phyloP scores from a whole-genome alignment of 2,329 filamentous ascomycete genomes.

The Zalaria sp. region DNA sequence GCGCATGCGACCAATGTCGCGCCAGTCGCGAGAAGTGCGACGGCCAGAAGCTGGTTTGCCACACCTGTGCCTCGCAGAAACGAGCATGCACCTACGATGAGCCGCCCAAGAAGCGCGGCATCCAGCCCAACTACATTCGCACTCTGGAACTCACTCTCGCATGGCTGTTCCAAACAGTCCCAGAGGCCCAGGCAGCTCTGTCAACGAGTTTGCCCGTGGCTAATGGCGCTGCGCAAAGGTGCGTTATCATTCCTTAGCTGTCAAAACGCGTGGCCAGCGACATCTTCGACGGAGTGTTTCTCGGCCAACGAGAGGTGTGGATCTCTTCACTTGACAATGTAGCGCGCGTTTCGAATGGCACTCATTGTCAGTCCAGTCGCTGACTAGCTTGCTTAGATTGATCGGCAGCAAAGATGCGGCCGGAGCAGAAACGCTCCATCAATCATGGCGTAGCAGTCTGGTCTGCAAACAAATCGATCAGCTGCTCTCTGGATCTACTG shows the following conservation, averaged over 20 bases:
- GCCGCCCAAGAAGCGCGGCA: conserved; percentile 60
- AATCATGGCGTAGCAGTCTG: conserved; percentile 47
- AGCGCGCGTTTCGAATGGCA: no score
- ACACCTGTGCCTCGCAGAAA: conserved; percentile 49
- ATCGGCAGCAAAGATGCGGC: conserved; percentile 32
- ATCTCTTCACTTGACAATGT: no score
- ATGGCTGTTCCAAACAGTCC: conserved; percentile 49
- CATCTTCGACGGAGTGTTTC: no score
- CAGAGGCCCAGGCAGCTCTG: conserved; percentile 32
- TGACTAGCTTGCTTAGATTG: neutral
- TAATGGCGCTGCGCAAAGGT: conserved; percentile 24
- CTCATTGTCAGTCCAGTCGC: no score
- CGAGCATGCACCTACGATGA: conserved; percentile 58
- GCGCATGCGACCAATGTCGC: conserved; percentile 25
- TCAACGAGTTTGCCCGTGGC: conserved; percentile 36
- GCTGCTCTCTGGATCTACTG: conserved; percentile 35
- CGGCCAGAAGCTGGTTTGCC: conserved; percentile 51
- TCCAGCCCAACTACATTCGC: conserved; percentile 68
- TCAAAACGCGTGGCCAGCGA: no score
- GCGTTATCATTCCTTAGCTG: conserved; percentile 23
- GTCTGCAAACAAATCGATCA: conserved; percentile 50
- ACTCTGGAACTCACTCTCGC: conserved; percentile 57
- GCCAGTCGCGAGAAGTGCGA: conserved; percentile 54
- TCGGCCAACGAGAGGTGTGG: no score
- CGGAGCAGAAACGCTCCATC: conserved; percentile 43